phyloP scores from a whole-genome alignment of 257 asterid species.

The Jaltomata sinuosa region DNA sequence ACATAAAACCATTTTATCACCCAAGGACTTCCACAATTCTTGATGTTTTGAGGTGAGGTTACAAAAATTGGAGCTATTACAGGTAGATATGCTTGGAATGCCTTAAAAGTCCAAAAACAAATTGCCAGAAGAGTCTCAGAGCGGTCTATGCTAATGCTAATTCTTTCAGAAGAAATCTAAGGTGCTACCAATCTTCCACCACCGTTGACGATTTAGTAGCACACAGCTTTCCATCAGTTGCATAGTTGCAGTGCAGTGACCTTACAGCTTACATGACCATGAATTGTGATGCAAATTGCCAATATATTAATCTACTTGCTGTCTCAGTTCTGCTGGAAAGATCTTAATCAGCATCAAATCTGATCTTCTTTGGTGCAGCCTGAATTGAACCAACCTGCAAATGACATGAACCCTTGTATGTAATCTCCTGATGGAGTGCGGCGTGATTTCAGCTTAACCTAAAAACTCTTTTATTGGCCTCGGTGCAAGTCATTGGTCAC shows the following conservation, averaged over 20 bases:
- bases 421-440: not conserved
- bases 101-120: not conserved
- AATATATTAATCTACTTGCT: not conserved
- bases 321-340: not conserved
- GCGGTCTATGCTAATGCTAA: not conserved
- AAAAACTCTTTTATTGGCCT: not conserved
- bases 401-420: not conserved
- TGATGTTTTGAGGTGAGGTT: not conserved
- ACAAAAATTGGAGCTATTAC: not conserved
- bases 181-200: not conserved
- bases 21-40: not conserved
- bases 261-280: not conserved
- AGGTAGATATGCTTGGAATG: not conserved
- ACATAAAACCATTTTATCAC: not conserved
- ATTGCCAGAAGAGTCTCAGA: not conserved
- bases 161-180: not conserved
- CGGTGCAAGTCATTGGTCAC: not conserved
- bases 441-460: not conserved
- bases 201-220: not conserved
- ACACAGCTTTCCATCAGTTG: not conserved
- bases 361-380: constrained; percentile 70
- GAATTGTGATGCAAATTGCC: not conserved
- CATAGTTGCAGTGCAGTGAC: not conserved
- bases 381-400: constrained; percentile 56
- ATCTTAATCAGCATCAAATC: constrained; percentile 35